A percentile compares a stretch with the other conserved stretches of the same genome.
These are phyloP conservation scores for Gossypium herbaceum DNA, from an alignment of 345 rosid species.

Conservation along the genomic window DNA sequence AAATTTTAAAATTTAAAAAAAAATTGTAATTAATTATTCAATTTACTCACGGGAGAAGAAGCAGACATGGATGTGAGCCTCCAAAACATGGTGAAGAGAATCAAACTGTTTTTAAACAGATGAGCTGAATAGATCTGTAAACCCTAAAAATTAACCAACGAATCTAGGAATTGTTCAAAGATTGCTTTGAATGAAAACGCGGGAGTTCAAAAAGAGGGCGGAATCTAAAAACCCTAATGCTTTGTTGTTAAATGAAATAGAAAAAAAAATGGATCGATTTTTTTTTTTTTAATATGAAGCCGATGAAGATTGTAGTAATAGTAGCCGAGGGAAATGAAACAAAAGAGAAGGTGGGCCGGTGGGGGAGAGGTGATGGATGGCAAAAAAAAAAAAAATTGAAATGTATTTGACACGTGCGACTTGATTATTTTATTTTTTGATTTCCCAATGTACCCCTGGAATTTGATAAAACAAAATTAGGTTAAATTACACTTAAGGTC, in stretches of 20 bases:
- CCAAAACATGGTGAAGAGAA: slow-evolving; percentile 71
- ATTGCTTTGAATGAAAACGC: slow-evolving; percentile 4
- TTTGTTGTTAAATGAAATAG: background rate
- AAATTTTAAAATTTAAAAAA: background rate
- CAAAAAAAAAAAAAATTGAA: background rate
- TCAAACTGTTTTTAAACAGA: slow-evolving; percentile 20
- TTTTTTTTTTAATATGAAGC: background rate
- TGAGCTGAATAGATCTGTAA: slow-evolving; percentile 49
- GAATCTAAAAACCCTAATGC: slow-evolving; percentile 5
- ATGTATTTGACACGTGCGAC: slow-evolving; percentile 3
- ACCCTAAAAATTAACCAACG: slow-evolving; percentile 35
- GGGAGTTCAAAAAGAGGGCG: slow-evolving; percentile 32
- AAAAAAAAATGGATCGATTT: background rate
- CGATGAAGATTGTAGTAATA: slow-evolving; percentile 6
- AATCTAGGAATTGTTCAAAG: slow-evolving; percentile 33
- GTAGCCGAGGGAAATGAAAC: slow-evolving; percentile 9
- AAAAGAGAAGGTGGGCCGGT: background rate
- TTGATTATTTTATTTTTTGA: background rate
- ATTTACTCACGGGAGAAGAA: slow-evolving; percentile 78
- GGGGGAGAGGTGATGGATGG: background rate
- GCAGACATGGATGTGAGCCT: slow-evolving; percentile 85
- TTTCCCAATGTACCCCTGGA: background rate
- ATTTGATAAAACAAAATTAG: background rate
- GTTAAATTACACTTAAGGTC: too few species aligned
- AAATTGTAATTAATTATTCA: background rate